Evolutionary conservation across 2,329 filamentous ascomycete species (phyloP), one percentile per base, ranked within the genome.

Genomic region (Sarocladiaceae sp.): DNA sequence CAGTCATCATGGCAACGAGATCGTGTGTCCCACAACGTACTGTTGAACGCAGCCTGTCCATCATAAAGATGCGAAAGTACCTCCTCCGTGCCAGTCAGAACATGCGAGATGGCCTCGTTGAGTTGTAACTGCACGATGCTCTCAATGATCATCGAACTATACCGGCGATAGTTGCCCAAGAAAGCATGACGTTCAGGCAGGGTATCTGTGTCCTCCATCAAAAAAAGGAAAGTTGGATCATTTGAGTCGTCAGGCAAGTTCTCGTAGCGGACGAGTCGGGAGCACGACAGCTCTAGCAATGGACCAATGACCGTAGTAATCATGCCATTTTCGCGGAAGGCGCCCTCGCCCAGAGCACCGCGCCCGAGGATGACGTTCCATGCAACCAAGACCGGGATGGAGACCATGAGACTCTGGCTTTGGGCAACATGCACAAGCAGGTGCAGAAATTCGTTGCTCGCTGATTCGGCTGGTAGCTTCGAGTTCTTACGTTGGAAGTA

Each of bases 151-250:
- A 89, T 86, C 3, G 86, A 84, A 66, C 91, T 94, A 63, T 96
- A 97, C 54, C 94, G 82, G 35, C 94, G 81, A 67, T 99, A 99
- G 64, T 99, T 97, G 3, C 93, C 91, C 11, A 97, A 78, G 66
- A 99, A 99, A 1, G 91, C 90, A 69, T 99, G 94, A 22, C 91
- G 82, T 66, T 99, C 94, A 0, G 94, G 94, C 18, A 93, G 76
- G 0, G 93, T 97, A 63, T 99, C 94, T 52, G 96, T 95, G 64
- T 99, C 94, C 63, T 97, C 92, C 61, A 91, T 78, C 1, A 99
- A 77, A 58, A 96, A 94, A 11, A 90, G 74, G 54, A 91, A 80
- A 0, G 88, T 92, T 2, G 88, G 79, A 60, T 97, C 86, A 44
- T 89, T 82, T 0, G 86, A 87, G 56, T 96, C 88, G 57, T 93